Conservation (phyloP, 2,329 filamentous ascomycete species). For the Sarocladiaceae sp. region DNA sequence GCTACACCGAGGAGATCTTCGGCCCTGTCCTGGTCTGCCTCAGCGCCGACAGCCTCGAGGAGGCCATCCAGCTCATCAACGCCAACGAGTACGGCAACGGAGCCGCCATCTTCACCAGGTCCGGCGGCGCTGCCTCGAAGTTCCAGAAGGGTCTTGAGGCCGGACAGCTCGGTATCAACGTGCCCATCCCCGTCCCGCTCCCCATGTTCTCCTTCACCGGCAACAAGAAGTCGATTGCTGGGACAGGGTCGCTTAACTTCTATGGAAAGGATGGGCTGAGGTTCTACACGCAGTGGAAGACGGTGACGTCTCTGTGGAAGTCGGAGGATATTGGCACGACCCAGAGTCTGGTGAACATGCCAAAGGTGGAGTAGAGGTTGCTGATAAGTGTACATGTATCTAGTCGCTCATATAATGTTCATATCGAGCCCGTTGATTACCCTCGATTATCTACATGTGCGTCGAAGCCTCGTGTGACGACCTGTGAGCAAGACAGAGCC, state of each 20-base stretch:
- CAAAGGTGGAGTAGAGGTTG: background rate
- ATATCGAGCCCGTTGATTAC: no score
- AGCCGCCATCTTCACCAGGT: conserved; percentile 67
- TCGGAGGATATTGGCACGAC: conserved; percentile 1
- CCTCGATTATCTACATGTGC: no score
- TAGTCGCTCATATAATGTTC: no score
- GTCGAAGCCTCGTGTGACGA: no score
- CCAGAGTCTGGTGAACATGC: conserved; percentile 1
- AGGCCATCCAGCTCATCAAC: conserved; percentile 71
- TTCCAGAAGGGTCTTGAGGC: conserved; percentile 71
- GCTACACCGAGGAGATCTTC: conserved; percentile 77
- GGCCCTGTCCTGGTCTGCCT: conserved; percentile 72
- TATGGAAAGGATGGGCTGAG: conserved; percentile 81
- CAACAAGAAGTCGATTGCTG: conserved; percentile 77
- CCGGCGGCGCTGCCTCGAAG: conserved; percentile 60
- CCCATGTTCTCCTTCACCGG: conserved; percentile 60
- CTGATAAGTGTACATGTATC: no score
- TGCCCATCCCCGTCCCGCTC: conserved; percentile 61
- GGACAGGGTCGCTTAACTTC: conserved; percentile 81
- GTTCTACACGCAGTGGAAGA: conserved; percentile 91
- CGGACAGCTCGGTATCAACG: conserved; percentile 72
- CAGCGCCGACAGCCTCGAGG: conserved; percentile 64
- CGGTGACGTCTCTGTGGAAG: conserved; percentile 78
- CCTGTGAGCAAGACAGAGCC: no score
- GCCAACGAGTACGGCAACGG: conserved; percentile 74